These are phyloP conservation scores for Microcyclospora tardicrescens DNA, from an alignment of 2,329 filamentous ascomycete genomes.

Conservation along the genomic window DNA sequence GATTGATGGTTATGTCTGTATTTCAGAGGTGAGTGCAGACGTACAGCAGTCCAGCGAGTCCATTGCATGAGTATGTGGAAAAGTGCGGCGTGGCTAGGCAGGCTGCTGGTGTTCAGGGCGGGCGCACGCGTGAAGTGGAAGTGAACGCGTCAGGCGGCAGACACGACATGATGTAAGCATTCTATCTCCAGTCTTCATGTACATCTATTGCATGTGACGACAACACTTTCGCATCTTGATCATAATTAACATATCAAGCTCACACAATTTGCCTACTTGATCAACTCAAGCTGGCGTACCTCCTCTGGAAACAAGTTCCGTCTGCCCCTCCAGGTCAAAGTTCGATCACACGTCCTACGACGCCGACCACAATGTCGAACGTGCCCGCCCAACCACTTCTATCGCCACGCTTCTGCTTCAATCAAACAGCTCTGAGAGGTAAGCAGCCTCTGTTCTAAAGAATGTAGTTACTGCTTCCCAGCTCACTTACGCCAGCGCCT, in stretches of 20 bases:
- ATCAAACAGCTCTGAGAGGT: slow-evolving; percentile 38
- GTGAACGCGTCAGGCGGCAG: no score
- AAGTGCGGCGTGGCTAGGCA: no score
- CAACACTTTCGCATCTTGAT: neutral
- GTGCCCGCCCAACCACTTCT: slow-evolving; percentile 28
- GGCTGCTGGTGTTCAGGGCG: no score
- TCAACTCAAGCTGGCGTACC: slow-evolving; percentile 13
- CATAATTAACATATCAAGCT: neutral
- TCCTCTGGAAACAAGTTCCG: slow-evolving; percentile 16
- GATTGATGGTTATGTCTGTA: neutral
- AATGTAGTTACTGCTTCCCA: slow-evolving; percentile 1
- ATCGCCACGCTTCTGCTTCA: slow-evolving; percentile 40
- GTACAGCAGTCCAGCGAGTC: no score
- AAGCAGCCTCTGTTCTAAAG: slow-evolving; percentile 5
- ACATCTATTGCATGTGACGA: no score
- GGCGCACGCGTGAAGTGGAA: no score
- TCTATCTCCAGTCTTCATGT: no score
- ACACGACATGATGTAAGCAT: no score
- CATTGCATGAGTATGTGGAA: no score
- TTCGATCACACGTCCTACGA: slow-evolving; percentile 2
- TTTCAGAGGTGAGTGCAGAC: slow-evolving; percentile 2
- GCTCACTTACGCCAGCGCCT: slow-evolving; percentile 16
- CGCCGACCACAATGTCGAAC: slow-evolving; percentile 27
- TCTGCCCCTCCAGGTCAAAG: slow-evolving; percentile 5
- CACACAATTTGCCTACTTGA: no score